Percentiles rank a stretch among this genome's conserved stretches.
Conservation (phyloP, 1,284 basidiomycete genomes). For the Leccinum huronense region DNA sequence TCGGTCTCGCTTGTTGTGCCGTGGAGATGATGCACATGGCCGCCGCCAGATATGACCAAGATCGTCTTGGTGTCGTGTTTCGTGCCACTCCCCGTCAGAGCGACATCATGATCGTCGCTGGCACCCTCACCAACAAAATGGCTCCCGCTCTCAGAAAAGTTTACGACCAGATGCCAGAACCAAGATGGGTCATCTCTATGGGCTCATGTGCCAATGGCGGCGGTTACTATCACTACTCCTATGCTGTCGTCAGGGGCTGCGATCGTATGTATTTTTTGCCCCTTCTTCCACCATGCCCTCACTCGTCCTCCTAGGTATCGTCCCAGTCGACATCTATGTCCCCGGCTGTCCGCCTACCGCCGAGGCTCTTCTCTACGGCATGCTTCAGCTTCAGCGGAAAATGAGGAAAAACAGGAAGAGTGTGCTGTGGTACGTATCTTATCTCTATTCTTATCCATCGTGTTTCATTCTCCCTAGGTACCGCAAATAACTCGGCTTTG, state of each 20-base stretch:
- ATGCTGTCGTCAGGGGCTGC: constrained; percentile 99
- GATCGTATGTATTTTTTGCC: constrained; percentile 64
- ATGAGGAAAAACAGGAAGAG: constrained; percentile 90
- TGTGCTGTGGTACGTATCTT: constrained; percentile 76
- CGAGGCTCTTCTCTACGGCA: constrained; percentile 91
- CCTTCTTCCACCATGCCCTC: not conserved
- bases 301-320: constrained; percentile 61
- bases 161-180: constrained; percentile 97
- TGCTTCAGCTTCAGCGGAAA: constrained; percentile 97
- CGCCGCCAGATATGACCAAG: constrained; percentile 98
- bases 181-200: constrained; percentile 99
- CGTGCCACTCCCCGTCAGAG: constrained; percentile 97
- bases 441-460: not conserved
- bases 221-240: constrained; percentile 98
- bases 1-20: constrained; percentile 97
- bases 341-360: constrained; percentile 94
- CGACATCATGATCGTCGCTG: constrained; percentile 99
- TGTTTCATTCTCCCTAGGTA: constrained; percentile 24
- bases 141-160: constrained; percentile 94
- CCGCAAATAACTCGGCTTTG: constrained; percentile 26
- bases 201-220: constrained; percentile 99
- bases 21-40: constrained; percentile 99
- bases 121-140: constrained; percentile 99
- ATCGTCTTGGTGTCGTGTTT: constrained; percentile 96
- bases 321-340: constrained; percentile 97